A percentile compares a stretch with the other conserved stretches of the same genome.
These are phyloP conservation scores for Zea mays DNA, from an alignment of 176 grass and related monocot genomes.

Conservation along the genomic window DNA sequence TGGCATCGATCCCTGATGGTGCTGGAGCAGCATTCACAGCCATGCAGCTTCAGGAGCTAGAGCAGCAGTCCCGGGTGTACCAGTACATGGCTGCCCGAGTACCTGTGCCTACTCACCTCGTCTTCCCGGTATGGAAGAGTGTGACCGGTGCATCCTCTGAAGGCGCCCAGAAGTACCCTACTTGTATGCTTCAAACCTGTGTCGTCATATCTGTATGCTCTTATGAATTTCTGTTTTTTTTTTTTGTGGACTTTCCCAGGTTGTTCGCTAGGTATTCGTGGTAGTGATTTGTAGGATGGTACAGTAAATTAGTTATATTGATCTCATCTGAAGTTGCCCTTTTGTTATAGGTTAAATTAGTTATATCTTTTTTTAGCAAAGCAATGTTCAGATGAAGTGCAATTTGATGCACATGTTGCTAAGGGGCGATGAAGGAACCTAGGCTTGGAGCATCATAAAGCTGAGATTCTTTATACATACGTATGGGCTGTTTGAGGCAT, in stretches of 20 bases:
- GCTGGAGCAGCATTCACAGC: slow-evolving; percentile 67
- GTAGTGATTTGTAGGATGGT: not conserved
- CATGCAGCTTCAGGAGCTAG: slow-evolving; percentile 89
- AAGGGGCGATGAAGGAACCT: not conserved
- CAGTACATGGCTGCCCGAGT: slow-evolving; percentile 91
- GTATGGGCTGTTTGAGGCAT: slow-evolving; percentile 6
- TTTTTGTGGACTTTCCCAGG: not conserved
- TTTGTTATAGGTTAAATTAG: not conserved
- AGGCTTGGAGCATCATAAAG: not conserved
- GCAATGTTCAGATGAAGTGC: slow-evolving; percentile 17
- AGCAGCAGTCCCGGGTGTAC: slow-evolving; percentile 92
- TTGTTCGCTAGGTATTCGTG: not conserved
- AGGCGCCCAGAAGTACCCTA: slow-evolving; percentile 78
- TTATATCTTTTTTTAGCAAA: slow-evolving; percentile 20
- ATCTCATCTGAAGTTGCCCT: not conserved
- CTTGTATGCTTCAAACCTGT: slow-evolving; percentile 55
- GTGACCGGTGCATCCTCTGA: slow-evolving; percentile 77
- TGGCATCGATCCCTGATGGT: slow-evolving; percentile 58
- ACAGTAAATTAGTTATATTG: not conserved
- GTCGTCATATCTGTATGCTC: not conserved
- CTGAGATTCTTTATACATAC: not conserved
- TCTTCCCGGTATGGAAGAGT: slow-evolving; percentile 96
- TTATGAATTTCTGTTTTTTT: not conserved
- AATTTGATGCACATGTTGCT: slow-evolving; percentile 11
- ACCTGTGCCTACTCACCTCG: slow-evolving; percentile 91